phyloP scores from a whole-genome alignment of 2,329 filamentous ascomycete genomes.

The Emergomyces orientalis region DNA sequence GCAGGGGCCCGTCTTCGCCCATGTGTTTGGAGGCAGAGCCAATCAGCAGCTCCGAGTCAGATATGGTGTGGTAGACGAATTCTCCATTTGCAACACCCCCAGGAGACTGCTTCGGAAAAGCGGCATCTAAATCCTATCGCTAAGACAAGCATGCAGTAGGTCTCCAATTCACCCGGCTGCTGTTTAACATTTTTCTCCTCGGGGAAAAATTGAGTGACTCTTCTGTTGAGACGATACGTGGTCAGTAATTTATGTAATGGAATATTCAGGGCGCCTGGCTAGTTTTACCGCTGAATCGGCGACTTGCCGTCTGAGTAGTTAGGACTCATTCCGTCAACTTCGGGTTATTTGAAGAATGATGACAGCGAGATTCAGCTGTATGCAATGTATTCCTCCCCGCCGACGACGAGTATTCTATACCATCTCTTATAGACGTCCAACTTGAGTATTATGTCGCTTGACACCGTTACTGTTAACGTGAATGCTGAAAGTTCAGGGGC shows the following conservation, averaged over 20 bases:
- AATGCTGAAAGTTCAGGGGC: neutral
- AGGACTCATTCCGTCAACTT: conserved; percentile 75
- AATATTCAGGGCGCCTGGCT: neutral
- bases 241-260: conserved; percentile 37
- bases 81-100: conserved; percentile 72
- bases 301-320: neutral
- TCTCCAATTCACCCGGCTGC: conserved; percentile 56
- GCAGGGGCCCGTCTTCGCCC: conserved; percentile 63
- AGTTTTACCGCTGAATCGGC: too few species aligned
- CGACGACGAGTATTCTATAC: conserved; percentile 53
- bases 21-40: conserved; percentile 58
- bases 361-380: conserved; percentile 88
- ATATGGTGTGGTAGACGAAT: conserved; percentile 82
- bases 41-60: conserved; percentile 70
- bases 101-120: conserved; percentile 62
- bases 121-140: conserved; percentile 76
- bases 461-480: neutral
- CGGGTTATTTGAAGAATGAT: conserved; percentile 57
- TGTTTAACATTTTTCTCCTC: conserved; percentile 61
- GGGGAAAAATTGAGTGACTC: conserved; percentile 58
- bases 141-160: conserved; percentile 75
- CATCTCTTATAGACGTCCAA: too few species aligned
- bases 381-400: conserved; percentile 77
- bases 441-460: conserved; percentile 9
- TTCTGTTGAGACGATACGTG: conserved; percentile 62